Base-by-base conservation (phyloP, 176 grass and related monocot species). In the Areca catechu region DNA sequence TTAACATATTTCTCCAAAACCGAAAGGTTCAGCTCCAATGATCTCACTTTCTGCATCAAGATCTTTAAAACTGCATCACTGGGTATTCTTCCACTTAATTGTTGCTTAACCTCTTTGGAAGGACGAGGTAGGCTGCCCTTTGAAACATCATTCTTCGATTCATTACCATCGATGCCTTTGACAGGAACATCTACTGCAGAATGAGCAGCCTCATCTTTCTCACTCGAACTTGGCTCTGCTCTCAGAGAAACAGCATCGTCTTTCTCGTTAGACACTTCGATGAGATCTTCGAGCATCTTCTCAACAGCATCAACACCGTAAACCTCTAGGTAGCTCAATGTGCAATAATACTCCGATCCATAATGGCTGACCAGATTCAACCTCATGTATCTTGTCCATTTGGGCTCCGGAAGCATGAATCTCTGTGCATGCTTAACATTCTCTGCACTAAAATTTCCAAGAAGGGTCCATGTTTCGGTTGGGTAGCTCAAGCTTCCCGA, bases 261-360 rank as follows among this genome's bases (percentile, higher is more conserved):
- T 34, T 16, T 25, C 22, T 57, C 74, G 50, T 65, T 74, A 48
- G 81, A 51, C 7, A 56, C 74, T 4, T 64, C 77, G 22, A 95
- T 82, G 48, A 95, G 79, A 60, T 95, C 91, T 68, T 86, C 79
- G 5, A 86, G 66, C 83, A 90, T 95, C 22, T 57, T 69, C 77
- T 95, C 91, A 67, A 87, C 73, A 25, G 77, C 80, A 71, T 95
- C 86, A 51, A 90, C 75, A 25, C 80, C 77, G 67, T 86, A 90
- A 50, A 95, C 79, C 53, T 89, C 67, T 10, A 95, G 62, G 62
- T 90, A 86, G 74, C 83, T 87, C 55, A 96, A 80, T 62, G 88
- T 87, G 83, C 83, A 96, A 69, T 96, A 96, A 61, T 90, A 90
- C 0, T 82, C 86, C 9, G 85, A 90, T 22, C 80, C 86, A 74